Base-by-base conservation (phyloP, 495 filamentous ascomycete genomes). In the Tuber brumale region DNA sequence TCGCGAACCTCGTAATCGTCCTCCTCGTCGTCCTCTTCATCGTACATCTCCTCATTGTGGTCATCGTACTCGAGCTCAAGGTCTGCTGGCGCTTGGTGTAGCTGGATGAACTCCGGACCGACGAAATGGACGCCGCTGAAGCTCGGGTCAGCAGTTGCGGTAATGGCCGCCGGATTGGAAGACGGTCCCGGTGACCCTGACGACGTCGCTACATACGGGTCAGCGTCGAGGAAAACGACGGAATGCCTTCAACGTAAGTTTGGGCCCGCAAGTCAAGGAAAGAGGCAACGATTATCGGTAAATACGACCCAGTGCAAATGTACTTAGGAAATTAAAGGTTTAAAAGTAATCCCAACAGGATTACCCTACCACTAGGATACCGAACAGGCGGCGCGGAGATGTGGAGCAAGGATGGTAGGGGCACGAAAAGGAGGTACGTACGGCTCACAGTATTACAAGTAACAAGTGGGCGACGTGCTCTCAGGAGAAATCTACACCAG, bases 41-140 rank as follows among this genome's bases (percentile, higher is more conserved):
- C 90, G 51, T 90, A 88, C 14, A 85, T 85, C 18, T 86, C 84
- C 31, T 84, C 86, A 85, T 85, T 44, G 12, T 72, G 69, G 7
- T 79, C 51, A 74, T 94, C 92, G 74, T 93, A 91, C 72, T 93
- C 92, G 3, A 91, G 89, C 69, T 89, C 85, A 23, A 92, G 86
- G 72, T 87, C 90, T 16, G 76, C 76, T 48, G 37, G 78, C 12
- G 41, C 71, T 37, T 35, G 81, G 41, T 69, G 76, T 23, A 76
- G 76, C 46, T 75, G 82, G 74, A 76, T 77, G 12, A 71, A 73
- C 45, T 80, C 78, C 5, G 78, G 78, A 3, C 77, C 78, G 35
- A 80, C 66, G 51, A 79, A 80, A 27, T 79, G 70, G 27, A 71
- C 23, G 27, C 57, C 57, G 73, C 61, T 41, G 41, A 37, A 44